Evolutionary conservation across 768 basidiomycete genomes (phyloP).

Genomic region (Daedaleopsis nitida): DNA sequence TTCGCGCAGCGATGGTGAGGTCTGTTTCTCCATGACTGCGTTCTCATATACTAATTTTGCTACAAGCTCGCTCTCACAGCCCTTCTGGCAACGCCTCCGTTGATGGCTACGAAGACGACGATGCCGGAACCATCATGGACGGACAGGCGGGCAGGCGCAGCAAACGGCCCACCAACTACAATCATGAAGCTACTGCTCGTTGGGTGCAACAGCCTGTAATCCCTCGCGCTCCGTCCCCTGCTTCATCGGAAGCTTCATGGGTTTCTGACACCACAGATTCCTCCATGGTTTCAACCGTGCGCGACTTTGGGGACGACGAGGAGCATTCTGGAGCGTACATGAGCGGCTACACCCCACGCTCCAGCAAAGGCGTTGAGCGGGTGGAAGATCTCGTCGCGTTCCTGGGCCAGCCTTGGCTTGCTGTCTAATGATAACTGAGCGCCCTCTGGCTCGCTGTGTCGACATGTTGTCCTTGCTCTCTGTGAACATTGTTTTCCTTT

Average conservation of each 20-base stretch:
- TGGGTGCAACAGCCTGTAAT: background rate
- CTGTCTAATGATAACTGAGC: no score
- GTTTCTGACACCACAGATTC: constrained; percentile 1
- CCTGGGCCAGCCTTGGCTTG: no score
- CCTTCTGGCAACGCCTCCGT: constrained; percentile 8
- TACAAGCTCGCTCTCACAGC: constrained; percentile 7
- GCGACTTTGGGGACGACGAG: background rate
- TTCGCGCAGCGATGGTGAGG: constrained; percentile 10
- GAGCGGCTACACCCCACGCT: background rate
- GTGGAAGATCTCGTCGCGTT: no score
- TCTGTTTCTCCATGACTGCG: background rate
- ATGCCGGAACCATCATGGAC: background rate
- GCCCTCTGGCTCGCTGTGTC: no score
- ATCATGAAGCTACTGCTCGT: background rate
- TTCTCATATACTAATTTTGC: background rate
- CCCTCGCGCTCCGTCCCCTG: background rate
- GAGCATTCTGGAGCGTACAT: background rate
- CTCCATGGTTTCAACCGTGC: constrained; percentile 7
- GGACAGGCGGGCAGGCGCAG: background rate
- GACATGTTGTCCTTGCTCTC: no score
- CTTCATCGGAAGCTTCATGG: background rate
- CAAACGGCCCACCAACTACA: background rate
- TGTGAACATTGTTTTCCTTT: no score
- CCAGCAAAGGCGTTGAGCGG: no score
- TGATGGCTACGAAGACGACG: constrained; percentile 2